A percentile compares a stretch with the other conserved stretches of the same genome.
Evolutionary conservation across 768 basidiomycete species (phyloP).

Genomic region (Mycena floridula): DNA sequence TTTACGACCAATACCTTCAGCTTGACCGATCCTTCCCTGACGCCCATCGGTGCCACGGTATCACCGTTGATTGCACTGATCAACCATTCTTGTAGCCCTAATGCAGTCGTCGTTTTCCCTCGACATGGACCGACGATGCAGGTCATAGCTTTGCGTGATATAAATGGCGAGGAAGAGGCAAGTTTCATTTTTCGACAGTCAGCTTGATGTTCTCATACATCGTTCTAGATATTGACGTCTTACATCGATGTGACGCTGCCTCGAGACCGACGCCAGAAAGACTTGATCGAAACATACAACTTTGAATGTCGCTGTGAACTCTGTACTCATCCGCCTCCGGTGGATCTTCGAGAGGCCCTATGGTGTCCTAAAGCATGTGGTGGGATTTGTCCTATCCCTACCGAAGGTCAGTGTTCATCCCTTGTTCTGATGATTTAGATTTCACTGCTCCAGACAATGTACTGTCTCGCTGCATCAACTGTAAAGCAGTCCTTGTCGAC

Average conservation of each 20-base stretch:
- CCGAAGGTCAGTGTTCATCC: slow-evolving; percentile 39
- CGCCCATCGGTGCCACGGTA: slow-evolving; percentile 79
- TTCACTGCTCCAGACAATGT: slow-evolving; percentile 33
- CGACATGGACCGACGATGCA: slow-evolving; percentile 59
- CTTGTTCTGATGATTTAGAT: background rate
- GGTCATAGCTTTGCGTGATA: slow-evolving; percentile 63
- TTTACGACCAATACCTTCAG: slow-evolving; percentile 92
- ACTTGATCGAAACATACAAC: slow-evolving; percentile 67
- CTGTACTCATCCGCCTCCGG: slow-evolving; percentile 29
- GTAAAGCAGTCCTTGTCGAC: slow-evolving; percentile 40
- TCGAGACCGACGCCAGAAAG: slow-evolving; percentile 39
- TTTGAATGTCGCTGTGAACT: slow-evolving; percentile 69
- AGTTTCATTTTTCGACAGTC: slow-evolving; percentile 4
- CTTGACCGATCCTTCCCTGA: slow-evolving; percentile 68
- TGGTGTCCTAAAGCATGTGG: slow-evolving; percentile 68
- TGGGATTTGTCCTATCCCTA: slow-evolving; percentile 53
- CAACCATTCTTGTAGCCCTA: slow-evolving; percentile 87
- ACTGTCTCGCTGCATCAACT: slow-evolving; percentile 47
- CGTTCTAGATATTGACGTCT: slow-evolving; percentile 61
- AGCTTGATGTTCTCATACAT: background rate
- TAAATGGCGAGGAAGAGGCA: slow-evolving; percentile 69
- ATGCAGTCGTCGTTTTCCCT: slow-evolving; percentile 91
- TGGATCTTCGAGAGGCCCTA: slow-evolving; percentile 66
- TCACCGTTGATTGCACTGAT: slow-evolving; percentile 75
- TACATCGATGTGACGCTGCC: slow-evolving; percentile 87